Percentiles rank a stretch among this genome's conserved stretches.
Conservation (phyloP, 345 rosid species). For the Toxicodendron radicans region DNA sequence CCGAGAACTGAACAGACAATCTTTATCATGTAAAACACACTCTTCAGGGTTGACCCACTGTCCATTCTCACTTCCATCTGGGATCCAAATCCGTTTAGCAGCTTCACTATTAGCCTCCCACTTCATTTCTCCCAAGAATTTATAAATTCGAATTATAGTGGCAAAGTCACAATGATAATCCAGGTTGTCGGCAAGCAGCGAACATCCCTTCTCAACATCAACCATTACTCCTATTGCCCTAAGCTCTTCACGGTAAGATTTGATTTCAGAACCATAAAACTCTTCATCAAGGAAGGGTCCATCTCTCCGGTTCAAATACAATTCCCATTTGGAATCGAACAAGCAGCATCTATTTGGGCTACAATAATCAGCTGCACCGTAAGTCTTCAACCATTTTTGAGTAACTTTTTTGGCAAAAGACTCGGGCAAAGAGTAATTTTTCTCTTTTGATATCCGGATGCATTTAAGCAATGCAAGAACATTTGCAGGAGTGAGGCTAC, state of each 20-base stretch:
- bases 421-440: slow-evolving; percentile 26
- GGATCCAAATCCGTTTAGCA: slow-evolving; percentile 51
- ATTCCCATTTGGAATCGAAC: slow-evolving; percentile 41
- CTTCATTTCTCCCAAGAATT: slow-evolving; percentile 28
- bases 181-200: slow-evolving; percentile 42
- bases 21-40: slow-evolving; percentile 52
- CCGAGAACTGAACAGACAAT: slow-evolving; percentile 45
- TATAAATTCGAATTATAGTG: slow-evolving; percentile 49
- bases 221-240: slow-evolving; percentile 45
- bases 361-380: slow-evolving; percentile 49
- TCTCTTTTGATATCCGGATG: slow-evolving; percentile 32
- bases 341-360: slow-evolving; percentile 50
- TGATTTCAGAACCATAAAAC: slow-evolving; percentile 46
- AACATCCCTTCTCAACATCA: slow-evolving; percentile 27
- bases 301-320: slow-evolving; percentile 39
- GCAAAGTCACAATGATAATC: slow-evolving; percentile 37
- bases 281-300: slow-evolving; percentile 77
- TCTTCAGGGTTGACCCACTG: slow-evolving; percentile 49
- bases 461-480: slow-evolving; percentile 50
- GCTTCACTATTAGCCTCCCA: slow-evolving; percentile 40
- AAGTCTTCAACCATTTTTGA: slow-evolving; percentile 56
- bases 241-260: slow-evolving; percentile 41
- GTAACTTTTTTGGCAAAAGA: slow-evolving; percentile 37
- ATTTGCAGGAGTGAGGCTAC: slow-evolving; percentile 27
- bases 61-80: slow-evolving; percentile 34